Evolutionary conservation across 2,329 filamentous ascomycete genomes (phyloP), one percentile per base, ranked within the genome.

Genomic region (Metarhizium album): DNA sequence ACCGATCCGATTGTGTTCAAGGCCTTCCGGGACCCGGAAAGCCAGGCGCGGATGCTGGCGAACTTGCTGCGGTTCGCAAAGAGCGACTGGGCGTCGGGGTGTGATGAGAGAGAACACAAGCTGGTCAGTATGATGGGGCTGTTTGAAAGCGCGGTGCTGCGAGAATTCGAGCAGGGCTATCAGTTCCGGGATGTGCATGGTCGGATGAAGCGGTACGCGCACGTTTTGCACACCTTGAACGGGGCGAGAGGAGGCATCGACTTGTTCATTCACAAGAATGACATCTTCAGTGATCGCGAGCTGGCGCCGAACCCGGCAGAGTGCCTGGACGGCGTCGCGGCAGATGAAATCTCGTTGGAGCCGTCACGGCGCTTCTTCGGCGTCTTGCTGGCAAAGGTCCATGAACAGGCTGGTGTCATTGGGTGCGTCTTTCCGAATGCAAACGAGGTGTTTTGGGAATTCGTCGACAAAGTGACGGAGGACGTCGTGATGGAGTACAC

Each of bases 91-190:
- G 77, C 87, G 0, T 72, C 84, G 52, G 90, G 89, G 2, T 90
- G 86, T 74, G 67, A 72, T 46, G 75, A 81, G 58, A 75, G 91
- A 42, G 80, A 86, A 59, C 81, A 86, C 54, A 87, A 84, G 62
- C 71, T 98, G 20, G 73, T 79, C 37, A 78, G 76, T 23, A 90
- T 94, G 78, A 80, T 84, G 57, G 78, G 78, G 37, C 83, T 93
- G 53, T 98, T 98, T 60, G 91, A 97, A 68, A 90, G 84, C 51
- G 90, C 90, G 3, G 90, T 94, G 3, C 70, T 96, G 48, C 80
- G 86, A 46, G 93, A 98, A 65, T 98, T 98, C 58, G 87, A 94
- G 67, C 86, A 93, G 62, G 93, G 89, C 3, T 95, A 94, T 58
- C 88, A 93, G 64, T 83, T 82, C 42, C 87, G 86, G 70, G 91